Evolutionary conservation across 257 asterid species (phyloP).

Genomic region (Echium plantagineum): DNA sequence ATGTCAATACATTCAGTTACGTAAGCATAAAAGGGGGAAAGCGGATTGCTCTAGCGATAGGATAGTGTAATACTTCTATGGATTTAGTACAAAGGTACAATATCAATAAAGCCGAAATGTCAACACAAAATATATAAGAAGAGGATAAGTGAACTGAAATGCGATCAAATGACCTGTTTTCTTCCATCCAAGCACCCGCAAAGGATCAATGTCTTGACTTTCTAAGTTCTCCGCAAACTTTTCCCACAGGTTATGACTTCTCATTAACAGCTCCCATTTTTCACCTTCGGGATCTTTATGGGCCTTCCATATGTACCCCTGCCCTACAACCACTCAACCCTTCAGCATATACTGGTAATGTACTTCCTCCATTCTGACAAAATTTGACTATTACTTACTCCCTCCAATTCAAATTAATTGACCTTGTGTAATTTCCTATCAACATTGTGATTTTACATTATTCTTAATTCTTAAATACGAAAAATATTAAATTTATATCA

Average conservation of each 20-base stretch:
- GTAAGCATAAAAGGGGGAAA: background rate
- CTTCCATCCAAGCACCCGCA: conserved; percentile 76
- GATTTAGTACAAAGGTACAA: too few species aligned
- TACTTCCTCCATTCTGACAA: too few species aligned
- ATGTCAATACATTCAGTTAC: background rate
- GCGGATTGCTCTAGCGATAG: background rate
- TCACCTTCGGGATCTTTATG: conserved; percentile 64
- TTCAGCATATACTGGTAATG: background rate
- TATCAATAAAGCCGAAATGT: background rate
- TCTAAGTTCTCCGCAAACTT: conserved; percentile 43
- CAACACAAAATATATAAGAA: background rate
- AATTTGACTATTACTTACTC: too few species aligned
- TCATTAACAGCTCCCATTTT: conserved; percentile 71
- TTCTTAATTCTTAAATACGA: too few species aligned
- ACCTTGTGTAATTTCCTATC: too few species aligned
- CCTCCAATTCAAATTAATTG: too few species aligned
- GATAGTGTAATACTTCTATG: background rate
- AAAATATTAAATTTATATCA: too few species aligned
- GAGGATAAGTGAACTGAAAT: background rate
- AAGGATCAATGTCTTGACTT: conserved; percentile 65
- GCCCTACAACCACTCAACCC: conserved; percentile 45
- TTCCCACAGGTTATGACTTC: conserved; percentile 83
- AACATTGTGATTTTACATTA: too few species aligned
- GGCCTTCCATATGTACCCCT: conserved; percentile 93
- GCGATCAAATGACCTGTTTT: conserved; percentile 48